A percentile compares a stretch with the other conserved stretches of the same genome.
These are phyloP conservation scores for Euphorbia peplus DNA, from an alignment of 345 rosid species.

Conservation along the genomic window DNA sequence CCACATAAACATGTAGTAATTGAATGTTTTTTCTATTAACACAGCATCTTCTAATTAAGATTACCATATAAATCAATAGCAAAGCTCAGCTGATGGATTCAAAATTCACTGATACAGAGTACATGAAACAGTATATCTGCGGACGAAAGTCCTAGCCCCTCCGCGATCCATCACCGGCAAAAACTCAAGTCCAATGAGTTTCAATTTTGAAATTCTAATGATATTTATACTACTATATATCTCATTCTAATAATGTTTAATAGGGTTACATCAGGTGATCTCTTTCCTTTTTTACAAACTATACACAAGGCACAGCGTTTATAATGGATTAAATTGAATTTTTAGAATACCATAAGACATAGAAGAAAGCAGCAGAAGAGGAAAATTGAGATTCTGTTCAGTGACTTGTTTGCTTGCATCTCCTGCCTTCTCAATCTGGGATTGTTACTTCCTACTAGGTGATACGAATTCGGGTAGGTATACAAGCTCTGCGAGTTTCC, in stretches of 20 bases:
- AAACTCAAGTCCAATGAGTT: not conserved
- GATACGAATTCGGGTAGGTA: conserved; percentile 48
- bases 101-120: too few relatives aligned
- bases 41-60: too few relatives aligned
- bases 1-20: too few relatives aligned
- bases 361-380: conserved; percentile 73
- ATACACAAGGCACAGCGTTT: conserved; percentile 1
- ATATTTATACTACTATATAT: not conserved
- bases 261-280: not conserved
- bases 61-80: too few relatives aligned
- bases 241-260: not conserved
- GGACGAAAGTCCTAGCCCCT: too few relatives aligned
- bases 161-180: too few relatives aligned
- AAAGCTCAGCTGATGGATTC: too few relatives aligned
- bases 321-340: not conserved
- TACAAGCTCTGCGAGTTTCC: conserved; percentile 57
- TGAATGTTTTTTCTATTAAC: too few relatives aligned
- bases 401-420: conserved; percentile 64
- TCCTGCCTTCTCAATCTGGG: conserved; percentile 66
- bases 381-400: conserved; percentile 76
- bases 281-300: not conserved
- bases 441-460: conserved; percentile 26
- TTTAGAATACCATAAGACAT: conserved; percentile 82
- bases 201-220: not conserved
- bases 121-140: too few relatives aligned